phyloP scores from a whole-genome alignment of 2,329 filamentous ascomycete species.

The Diaporthe aspalathi region DNA sequence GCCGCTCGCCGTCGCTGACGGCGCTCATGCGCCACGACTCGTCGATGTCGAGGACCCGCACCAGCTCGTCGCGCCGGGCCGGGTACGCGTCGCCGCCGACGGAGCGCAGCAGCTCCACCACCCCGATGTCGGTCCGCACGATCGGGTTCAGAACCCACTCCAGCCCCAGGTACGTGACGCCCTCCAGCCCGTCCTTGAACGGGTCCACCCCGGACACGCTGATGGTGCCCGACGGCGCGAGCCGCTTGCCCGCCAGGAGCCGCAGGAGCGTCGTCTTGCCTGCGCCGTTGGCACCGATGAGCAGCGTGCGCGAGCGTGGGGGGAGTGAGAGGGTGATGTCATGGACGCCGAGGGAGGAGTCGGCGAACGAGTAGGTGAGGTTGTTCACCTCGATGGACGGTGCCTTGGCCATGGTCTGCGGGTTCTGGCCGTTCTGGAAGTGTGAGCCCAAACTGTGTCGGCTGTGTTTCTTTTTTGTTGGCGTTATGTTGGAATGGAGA shows the following conservation, averaged over 20 bases:
- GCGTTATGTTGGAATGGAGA: background rate
- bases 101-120: constrained; percentile 83
- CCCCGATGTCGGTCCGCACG: constrained; percentile 93
- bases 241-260: constrained; percentile 92
- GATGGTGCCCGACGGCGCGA: constrained; percentile 82
- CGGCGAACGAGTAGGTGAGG: constrained; percentile 90
- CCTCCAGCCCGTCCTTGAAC: constrained; percentile 89
- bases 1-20: constrained; percentile 90
- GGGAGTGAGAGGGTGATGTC: constrained; percentile 82
- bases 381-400: constrained; percentile 78
- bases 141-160: constrained; percentile 99
- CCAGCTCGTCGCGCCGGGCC: constrained; percentile 85
- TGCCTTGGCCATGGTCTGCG: constrained; percentile 46
- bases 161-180: constrained; percentile 95
- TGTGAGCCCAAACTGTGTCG: background rate
- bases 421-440: constrained; percentile 33
- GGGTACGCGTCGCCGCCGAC: constrained; percentile 89
- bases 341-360: constrained; percentile 82
- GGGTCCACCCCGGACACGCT: constrained; percentile 86
- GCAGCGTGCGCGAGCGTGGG: constrained; percentile 83
- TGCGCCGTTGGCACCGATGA: constrained; percentile 96
- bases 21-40: constrained; percentile 94
- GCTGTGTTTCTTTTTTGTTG: background rate
- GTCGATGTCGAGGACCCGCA: constrained; percentile 92
- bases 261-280: constrained; percentile 97